Evolutionary conservation across 2,329 filamentous ascomycete species (phyloP).

Genomic region (Teratosphaeriaceae sp.): DNA sequence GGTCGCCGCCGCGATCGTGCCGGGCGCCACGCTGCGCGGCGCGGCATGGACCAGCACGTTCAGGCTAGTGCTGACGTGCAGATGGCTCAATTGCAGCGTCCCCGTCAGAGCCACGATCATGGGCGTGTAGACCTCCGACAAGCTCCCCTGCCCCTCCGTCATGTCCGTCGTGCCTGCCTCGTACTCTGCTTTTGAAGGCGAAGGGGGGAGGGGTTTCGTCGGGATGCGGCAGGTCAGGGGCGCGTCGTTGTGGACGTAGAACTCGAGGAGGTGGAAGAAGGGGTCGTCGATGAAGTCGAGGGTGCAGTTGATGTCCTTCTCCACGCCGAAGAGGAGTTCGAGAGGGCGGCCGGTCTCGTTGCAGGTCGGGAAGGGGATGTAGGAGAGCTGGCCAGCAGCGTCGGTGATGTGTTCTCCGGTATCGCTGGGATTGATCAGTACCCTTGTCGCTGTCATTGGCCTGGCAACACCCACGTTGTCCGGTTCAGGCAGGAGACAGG

Average conservation of each 20-base stretch:
- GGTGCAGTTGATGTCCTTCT: constrained; percentile 76
- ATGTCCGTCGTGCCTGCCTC: constrained; percentile 28
- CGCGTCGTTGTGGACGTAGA: constrained; percentile 96
- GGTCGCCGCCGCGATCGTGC: constrained; percentile 78
- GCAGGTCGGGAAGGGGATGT: constrained; percentile 84
- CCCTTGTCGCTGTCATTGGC: neutral
- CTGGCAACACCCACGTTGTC: constrained; percentile 38
- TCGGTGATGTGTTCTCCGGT: constrained; percentile 86
- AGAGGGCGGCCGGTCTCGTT: constrained; percentile 79
- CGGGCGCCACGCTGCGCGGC: constrained; percentile 47
- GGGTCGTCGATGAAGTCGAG: constrained; percentile 69
- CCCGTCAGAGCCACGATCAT: constrained; percentile 84
- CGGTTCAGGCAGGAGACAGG: constrained; percentile 47
- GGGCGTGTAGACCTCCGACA: constrained; percentile 59
- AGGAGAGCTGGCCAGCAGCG: constrained; percentile 74
- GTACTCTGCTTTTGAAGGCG: constrained; percentile 28
- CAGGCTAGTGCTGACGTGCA: constrained; percentile 84
- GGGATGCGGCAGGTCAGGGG: constrained; percentile 88
- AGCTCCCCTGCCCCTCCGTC: constrained; percentile 30
- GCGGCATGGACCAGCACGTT: constrained; percentile 77
- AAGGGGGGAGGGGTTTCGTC: constrained; percentile 56
- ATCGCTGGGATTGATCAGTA: constrained; percentile 49
- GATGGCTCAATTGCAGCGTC: constrained; percentile 77
- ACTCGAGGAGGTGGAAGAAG: constrained; percentile 86
- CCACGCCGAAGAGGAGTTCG: constrained; percentile 78